These are phyloP conservation scores for Scenedesmus sp. DNA, from an alignment of 163 green algal species.

Conservation along the genomic window DNA sequence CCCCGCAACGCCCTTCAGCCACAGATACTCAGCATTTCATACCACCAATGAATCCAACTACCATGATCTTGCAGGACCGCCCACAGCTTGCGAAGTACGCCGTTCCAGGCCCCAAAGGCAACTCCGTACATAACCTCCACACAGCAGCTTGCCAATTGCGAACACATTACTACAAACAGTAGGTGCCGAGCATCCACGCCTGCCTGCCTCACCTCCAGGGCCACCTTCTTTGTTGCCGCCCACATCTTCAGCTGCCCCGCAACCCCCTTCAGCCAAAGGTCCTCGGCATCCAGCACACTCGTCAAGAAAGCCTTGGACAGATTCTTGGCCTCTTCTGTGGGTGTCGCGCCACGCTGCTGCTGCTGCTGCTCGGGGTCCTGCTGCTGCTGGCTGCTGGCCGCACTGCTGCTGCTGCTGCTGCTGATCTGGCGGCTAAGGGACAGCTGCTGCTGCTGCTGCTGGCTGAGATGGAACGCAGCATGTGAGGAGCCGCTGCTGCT, in stretches of 20 bases:
- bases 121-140: too few species aligned
- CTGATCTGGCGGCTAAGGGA: background rate
- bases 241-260: slow-evolving; percentile 50
- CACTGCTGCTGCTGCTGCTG: slow-evolving; percentile 19
- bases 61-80: too few species aligned
- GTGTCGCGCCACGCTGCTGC: slow-evolving; percentile 3
- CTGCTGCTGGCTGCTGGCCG: background rate
- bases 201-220: slow-evolving; percentile 20
- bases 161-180: background rate
- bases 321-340: background rate
- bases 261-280: slow-evolving; percentile 47
- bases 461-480: background rate
- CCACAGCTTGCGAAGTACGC: too few species aligned
- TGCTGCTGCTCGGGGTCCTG: background rate
- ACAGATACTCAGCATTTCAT: background rate
- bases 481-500: background rate
- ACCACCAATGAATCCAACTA: too few species aligned
- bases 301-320: slow-evolving; percentile 43
- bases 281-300: slow-evolving; percentile 35
- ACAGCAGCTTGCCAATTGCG: too few species aligned
- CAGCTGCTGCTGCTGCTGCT: slow-evolving; percentile 3
- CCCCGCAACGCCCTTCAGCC: background rate
- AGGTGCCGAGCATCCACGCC: background rate
- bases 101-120: too few species aligned
- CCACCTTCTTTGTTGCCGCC: slow-evolving; percentile 9